Percentiles rank a stretch among this genome's conserved stretches.
phyloP scores from a whole-genome alignment of 1,284 basidiomycete species.

The Waitea zeae region DNA sequence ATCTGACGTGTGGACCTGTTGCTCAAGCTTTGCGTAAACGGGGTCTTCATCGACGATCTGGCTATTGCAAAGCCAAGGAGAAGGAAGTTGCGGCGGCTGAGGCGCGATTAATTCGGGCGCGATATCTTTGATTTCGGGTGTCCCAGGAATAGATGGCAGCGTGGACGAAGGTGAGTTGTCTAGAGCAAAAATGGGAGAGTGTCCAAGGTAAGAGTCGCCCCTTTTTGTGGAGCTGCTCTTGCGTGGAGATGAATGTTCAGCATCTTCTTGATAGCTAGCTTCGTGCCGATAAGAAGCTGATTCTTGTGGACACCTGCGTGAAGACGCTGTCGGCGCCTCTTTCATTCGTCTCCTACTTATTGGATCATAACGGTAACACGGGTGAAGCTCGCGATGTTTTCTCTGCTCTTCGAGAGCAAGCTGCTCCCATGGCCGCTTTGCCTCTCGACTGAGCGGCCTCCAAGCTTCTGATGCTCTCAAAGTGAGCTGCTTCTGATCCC shows the following conservation, averaged over 20 bases:
- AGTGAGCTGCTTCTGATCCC: background rate
- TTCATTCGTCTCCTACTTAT: background rate
- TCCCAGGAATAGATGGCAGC: no score
- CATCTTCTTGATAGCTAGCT: background rate
- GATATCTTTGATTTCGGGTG: no score
- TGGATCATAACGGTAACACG: background rate
- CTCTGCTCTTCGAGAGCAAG: background rate
- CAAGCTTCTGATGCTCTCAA: background rate
- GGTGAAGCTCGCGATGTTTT: background rate
- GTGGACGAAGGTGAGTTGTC: no score
- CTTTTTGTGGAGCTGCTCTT: no score
- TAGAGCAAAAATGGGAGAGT: no score
- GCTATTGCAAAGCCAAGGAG: no score
- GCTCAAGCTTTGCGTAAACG: no score
- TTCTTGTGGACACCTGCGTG: background rate
- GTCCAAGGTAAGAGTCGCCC: no score
- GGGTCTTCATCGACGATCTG: no score
- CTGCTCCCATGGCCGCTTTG: background rate
- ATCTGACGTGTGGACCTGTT: no score
- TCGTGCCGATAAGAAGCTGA: background rate
- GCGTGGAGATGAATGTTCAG: background rate
- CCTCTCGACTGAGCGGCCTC: background rate
- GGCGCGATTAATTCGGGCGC: no score
- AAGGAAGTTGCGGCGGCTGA: no score
- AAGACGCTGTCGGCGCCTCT: background rate